Conservation (phyloP, 2,329 filamentous ascomycete species). For the Fusarium sp. region DNA sequence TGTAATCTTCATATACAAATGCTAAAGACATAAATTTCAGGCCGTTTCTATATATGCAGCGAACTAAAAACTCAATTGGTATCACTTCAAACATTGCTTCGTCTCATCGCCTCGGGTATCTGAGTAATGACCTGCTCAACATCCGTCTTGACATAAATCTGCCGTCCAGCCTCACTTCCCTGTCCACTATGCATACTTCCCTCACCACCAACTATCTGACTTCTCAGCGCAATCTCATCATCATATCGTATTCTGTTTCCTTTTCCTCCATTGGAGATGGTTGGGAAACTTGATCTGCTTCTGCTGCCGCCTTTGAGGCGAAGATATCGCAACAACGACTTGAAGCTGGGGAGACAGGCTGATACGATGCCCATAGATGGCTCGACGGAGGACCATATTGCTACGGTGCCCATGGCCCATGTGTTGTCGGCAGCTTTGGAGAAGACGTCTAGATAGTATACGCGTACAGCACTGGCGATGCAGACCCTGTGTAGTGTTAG, state of each 20-base stretch:
- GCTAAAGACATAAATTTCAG: neutral
- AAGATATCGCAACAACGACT: neutral
- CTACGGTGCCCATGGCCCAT: slow-evolving; percentile 14
- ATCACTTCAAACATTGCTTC: neutral
- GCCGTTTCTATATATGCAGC: neutral
- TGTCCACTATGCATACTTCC: slow-evolving; percentile 1
- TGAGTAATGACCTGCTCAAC: slow-evolving; percentile 12
- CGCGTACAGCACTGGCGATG: slow-evolving; percentile 8
- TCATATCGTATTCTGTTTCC: neutral
- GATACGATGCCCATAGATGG: slow-evolving; percentile 17
- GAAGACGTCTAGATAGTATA: neutral
- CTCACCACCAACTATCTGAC: neutral
- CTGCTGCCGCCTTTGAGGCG: neutral
- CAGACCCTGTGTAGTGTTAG: neutral
- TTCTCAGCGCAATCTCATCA: slow-evolving; percentile 13
- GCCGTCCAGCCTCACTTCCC: neutral
- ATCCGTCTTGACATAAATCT: slow-evolving; percentile 17
- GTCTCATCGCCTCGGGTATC: neutral
- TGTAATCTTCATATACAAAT: neutral
- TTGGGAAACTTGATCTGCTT: neutral
- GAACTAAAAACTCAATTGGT: neutral
- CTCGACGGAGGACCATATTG: slow-evolving; percentile 17
- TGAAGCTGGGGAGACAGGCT: slow-evolving; percentile 16
- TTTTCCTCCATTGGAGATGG: neutral
- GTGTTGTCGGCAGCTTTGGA: neutral